Base-by-base conservation (phyloP, 2,329 filamentous ascomycete species). In the Arthrobotrys sinensis region DNA sequence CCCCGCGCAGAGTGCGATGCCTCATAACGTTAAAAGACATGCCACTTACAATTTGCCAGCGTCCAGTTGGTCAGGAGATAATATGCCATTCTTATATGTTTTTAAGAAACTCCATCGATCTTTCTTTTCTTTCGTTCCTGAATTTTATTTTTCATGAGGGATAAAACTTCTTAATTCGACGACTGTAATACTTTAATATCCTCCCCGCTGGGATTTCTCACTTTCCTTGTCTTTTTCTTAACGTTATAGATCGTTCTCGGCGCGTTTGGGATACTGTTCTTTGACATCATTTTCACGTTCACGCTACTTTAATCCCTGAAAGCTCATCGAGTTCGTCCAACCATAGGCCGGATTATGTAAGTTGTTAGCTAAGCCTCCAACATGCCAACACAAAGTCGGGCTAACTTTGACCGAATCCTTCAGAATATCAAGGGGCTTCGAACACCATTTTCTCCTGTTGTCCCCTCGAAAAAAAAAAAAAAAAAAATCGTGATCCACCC, bases 281-380 rank as follows among this genome's bases (percentile, higher is more conserved):
- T 64, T 52, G 62, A 45, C 12, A 45, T 46, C 40, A 48, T 64
- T 63, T 63, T 28, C 24, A 38, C 50, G 4, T 16, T 12, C 11
- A 38, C 43, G 21, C 19, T 36, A 50, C 45, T 32, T 11, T 46
- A n/a, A 55, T 67, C 64, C 34, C 14, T 28, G 53, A 14, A 60
- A 60, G 53, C 45, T n/a, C 16, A 48, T 48, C 19, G 16, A n/a
- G 19, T 48, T 10, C 6, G 32, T 38, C 28, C 28, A 55, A 11
- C n/a, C 10, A 55, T n/a, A 8, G 6, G 8, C 34, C 1, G 14
- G 66, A 48, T 69, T 69, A 69, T 62, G 66, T 62, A 69, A 62
- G 66, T 40, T 8, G 28, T 64, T 63, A 72, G 40, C 32, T 72
- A 64, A 64, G 43, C 19, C 46, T 72, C 55, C 68, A 72, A 72